These are phyloP conservation scores for Sarocladium brachiariae DNA, from an alignment of 2,329 filamentous ascomycete species.

Conservation along the genomic window DNA sequence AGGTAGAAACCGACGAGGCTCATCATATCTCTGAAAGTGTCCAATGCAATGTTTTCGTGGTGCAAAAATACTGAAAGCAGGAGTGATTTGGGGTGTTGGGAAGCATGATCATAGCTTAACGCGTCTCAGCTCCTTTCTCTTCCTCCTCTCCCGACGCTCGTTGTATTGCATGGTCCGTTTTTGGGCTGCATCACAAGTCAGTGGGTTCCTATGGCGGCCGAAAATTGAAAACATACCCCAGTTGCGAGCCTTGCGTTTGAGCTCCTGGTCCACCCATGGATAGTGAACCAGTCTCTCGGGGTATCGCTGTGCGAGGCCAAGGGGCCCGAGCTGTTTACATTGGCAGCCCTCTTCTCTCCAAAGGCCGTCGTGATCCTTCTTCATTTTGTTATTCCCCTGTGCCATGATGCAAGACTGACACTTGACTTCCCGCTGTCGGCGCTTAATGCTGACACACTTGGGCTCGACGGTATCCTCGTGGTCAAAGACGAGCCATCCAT, in stretches of 20 bases:
- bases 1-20: neutral
- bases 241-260: slow-evolving; percentile 30
- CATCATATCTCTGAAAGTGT: too few species aligned
- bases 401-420: slow-evolving; percentile 8
- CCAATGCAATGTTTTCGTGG: too few species aligned
- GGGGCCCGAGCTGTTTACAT: slow-evolving; percentile 19
- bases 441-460: slow-evolving; percentile 30
- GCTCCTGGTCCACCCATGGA: slow-evolving; percentile 33
- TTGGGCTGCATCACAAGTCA: slow-evolving; percentile 21
- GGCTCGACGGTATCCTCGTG: slow-evolving; percentile 32
- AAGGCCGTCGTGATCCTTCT: slow-evolving; percentile 2
- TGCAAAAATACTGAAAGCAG: neutral
- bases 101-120: slow-evolving; percentile 24
- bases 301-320: slow-evolving; percentile 35
- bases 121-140: slow-evolving; percentile 29
- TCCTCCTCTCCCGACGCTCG: slow-evolving; percentile 29
- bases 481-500: slow-evolving; percentile 34
- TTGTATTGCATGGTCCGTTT: slow-evolving; percentile 30
- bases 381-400: slow-evolving; percentile 5
- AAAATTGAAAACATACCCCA: slow-evolving; percentile 33
- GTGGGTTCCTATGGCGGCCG: too few species aligned
- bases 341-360: slow-evolving; percentile 7
- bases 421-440: slow-evolving; percentile 27
- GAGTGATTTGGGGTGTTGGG: neutral
- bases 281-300: slow-evolving; percentile 41